phyloP scores from a whole-genome alignment of 441 rosid species.

The Syzygium syzygioides region DNA sequence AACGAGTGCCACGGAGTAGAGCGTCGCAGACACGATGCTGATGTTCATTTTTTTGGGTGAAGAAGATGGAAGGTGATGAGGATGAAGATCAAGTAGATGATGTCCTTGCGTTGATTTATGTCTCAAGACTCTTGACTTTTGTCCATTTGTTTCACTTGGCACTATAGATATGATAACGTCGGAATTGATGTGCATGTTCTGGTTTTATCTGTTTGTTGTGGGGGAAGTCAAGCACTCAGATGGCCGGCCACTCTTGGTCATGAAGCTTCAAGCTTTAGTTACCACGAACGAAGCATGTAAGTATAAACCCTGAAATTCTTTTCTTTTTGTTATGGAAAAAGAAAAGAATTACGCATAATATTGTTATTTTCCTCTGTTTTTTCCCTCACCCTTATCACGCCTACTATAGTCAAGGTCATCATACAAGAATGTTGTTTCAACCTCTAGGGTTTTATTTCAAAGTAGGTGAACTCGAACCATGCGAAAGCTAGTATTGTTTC shows the following conservation, averaged over 20 bases:
- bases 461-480: neutral
- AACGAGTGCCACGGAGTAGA: conserved; percentile 8
- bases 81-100: neutral
- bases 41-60: conserved; percentile 13
- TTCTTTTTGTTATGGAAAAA: neutral
- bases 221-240: neutral
- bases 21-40: conserved; percentile 10
- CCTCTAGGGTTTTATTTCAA: neutral
- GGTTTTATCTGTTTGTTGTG: neutral
- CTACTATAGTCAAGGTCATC: neutral
- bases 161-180: neutral
- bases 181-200: neutral
- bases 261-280: neutral
- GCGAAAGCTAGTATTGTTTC: neutral
- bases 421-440: neutral
- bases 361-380: neutral
- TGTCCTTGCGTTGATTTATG: neutral
- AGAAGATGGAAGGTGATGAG: neutral
- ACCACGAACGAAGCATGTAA: neutral
- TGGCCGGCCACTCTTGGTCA: neutral
- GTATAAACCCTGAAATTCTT: neutral
- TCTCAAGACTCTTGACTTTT: neutral
- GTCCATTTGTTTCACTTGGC: neutral
- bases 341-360: neutral
- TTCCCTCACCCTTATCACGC: neutral